These are phyloP conservation scores for Prunus yedoensis DNA, from an alignment of 331 rosid species.

Conservation along the genomic window DNA sequence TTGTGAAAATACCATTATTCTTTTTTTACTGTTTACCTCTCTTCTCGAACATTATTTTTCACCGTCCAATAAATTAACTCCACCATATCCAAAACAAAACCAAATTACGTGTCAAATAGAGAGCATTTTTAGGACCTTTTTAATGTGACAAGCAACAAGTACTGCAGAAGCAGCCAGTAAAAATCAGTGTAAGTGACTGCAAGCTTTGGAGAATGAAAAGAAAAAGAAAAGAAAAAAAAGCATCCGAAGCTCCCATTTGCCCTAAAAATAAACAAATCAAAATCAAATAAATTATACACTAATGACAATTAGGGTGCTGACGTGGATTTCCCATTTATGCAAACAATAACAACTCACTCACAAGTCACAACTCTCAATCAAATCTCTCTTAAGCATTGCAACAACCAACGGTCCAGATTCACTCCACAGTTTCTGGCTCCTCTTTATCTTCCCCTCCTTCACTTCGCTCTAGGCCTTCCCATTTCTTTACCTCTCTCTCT, in stretches of 20 bases:
- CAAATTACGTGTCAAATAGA: neutral
- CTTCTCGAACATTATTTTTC: neutral
- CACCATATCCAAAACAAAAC: neutral
- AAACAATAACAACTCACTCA: slow-evolving; percentile 10
- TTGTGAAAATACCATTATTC: neutral
- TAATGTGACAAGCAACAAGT: neutral
- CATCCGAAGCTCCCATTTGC: slow-evolving; percentile 15
- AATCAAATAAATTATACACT: neutral
- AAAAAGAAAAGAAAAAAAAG: neutral
- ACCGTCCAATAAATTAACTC: neutral
- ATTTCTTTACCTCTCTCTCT: neutral
- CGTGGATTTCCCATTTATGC: slow-evolving; percentile 36
- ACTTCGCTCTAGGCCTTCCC: slow-evolving; percentile 22
- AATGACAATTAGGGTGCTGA: slow-evolving; percentile 36
- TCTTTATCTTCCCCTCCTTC: slow-evolving; percentile 42
- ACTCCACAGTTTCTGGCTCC: slow-evolving; percentile 53
- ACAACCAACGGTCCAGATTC: slow-evolving; percentile 52
- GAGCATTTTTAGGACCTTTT: neutral
- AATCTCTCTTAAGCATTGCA: neutral
- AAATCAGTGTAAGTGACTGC: neutral
- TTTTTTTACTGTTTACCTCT: neutral
- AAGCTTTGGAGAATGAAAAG: neutral
- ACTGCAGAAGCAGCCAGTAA: neutral
- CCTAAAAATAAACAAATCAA: neutral
- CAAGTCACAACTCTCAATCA: neutral